Conservation (phyloP, 805 yeast species). For the Priceomyces melissophilus region DNA sequence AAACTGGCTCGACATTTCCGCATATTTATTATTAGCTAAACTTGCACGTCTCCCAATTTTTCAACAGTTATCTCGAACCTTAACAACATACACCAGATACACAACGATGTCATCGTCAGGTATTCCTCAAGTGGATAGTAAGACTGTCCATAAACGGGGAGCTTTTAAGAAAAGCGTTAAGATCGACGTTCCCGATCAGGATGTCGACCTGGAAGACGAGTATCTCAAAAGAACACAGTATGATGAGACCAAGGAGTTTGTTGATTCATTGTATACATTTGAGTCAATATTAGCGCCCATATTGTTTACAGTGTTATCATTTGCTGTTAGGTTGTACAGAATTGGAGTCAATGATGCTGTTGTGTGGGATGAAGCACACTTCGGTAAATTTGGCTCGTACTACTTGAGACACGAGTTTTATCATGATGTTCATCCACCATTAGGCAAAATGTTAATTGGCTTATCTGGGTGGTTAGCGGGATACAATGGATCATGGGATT, state of each 20-base stretch:
- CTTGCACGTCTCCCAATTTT: conserved; percentile 5
- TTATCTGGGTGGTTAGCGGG: conserved; percentile 78
- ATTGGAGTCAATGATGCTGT: conserved; percentile 58
- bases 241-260: conserved; percentile 25
- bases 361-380: conserved; percentile 90
- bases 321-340: conserved; percentile 59
- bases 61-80: conserved; percentile 1
- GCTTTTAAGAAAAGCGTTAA: conserved; percentile 3
- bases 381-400: conserved; percentile 82
- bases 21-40: no score
- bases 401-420: conserved; percentile 76
- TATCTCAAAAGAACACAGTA: conserved; percentile 19
- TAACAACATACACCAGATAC: conserved; percentile 1
- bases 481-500: conserved; percentile 74
- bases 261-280: conserved; percentile 23
- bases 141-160: conserved; percentile 17
- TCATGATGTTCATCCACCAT: conserved; percentile 85
- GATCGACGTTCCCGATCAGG: conserved; percentile 5
- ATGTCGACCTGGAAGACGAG: conserved; percentile 14
- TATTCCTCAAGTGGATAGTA: conserved; percentile 13
- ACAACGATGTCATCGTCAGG: conserved; percentile 22
- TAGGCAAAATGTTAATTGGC: conserved; percentile 79
- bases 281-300: conserved; percentile 53
- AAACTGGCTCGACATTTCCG: no score
- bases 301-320: conserved; percentile 63